These are phyloP conservation scores for Yarrowia sp. DNA, from an alignment of 805 yeast species.

Conservation along the genomic window DNA sequence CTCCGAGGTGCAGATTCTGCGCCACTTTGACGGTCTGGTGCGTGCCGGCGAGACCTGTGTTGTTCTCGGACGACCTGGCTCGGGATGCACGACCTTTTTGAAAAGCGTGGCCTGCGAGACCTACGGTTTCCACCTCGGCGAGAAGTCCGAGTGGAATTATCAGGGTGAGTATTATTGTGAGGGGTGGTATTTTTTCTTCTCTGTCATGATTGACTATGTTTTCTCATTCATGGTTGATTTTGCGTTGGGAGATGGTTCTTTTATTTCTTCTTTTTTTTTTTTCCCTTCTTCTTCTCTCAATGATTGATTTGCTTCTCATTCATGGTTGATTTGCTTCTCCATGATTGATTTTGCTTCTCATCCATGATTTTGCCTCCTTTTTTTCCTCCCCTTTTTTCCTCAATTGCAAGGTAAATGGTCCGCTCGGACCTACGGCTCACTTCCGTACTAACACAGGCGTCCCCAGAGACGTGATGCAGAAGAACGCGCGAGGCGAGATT, in stretches of 20 bases:
- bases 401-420: background rate
- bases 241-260: too few species aligned
- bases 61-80: slow-evolving; percentile 73
- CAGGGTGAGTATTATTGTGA: background rate
- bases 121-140: slow-evolving; percentile 54
- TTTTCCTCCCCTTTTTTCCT: too few species aligned
- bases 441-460: background rate
- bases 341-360: too few species aligned
- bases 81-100: slow-evolving; percentile 70
- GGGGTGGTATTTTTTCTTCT: too few species aligned
- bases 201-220: too few species aligned
- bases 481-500: background rate
- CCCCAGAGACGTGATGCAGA: background rate
- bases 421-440: background rate
- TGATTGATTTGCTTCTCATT: too few species aligned
- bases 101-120: slow-evolving; percentile 47
- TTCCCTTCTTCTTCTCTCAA: too few species aligned
- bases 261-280: too few species aligned
- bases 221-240: too few species aligned
- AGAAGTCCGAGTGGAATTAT: slow-evolving; percentile 51
- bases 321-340: too few species aligned
- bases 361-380: too few species aligned
- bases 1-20: slow-evolving; percentile 42
- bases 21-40: slow-evolving; percentile 58
- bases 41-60: slow-evolving; percentile 65